Evolutionary conservation across 1,139 yeast genomes (phyloP).

Genomic region (Blastobotrys proliferans): DNA sequence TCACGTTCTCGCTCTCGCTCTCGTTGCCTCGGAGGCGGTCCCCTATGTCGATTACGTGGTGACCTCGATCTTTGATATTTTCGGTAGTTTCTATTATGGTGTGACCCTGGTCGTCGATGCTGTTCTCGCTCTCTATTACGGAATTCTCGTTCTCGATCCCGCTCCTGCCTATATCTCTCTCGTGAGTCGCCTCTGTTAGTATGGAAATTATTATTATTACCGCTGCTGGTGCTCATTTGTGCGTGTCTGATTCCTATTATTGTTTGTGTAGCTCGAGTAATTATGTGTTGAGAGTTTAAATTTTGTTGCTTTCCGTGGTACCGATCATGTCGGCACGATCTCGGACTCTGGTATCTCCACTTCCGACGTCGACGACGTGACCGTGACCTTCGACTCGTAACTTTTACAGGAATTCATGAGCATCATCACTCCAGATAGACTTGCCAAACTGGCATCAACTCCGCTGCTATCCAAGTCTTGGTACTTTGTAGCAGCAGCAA

Average conservation of each 20-base stretch:
- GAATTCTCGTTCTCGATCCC: constrained; percentile 5
- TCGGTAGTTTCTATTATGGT: background rate
- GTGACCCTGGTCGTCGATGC: background rate
- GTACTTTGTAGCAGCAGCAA: constrained; percentile 77
- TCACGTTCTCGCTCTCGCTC: background rate
- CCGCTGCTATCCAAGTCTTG: constrained; percentile 56
- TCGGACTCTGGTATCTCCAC: too few relatives aligned
- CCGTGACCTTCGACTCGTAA: too few relatives aligned
- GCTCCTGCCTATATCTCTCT: constrained; percentile 6
- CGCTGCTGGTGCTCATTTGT: too few relatives aligned
- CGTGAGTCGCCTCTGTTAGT: background rate
- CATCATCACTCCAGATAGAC: constrained; percentile 57
- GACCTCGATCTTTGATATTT: background rate
- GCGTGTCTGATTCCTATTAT: too few relatives aligned
- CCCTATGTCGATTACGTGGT: background rate
- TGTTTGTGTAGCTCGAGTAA: too few relatives aligned
- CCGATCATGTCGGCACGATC: too few relatives aligned
- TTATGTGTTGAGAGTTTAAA: too few relatives aligned
- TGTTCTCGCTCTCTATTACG: constrained; percentile 4
- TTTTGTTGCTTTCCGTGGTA: too few relatives aligned
- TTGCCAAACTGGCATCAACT: constrained; percentile 51
- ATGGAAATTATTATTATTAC: too few relatives aligned
- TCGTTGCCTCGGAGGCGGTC: background rate
- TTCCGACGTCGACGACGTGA: too few relatives aligned
- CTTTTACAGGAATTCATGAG: too few relatives aligned